Evolutionary conservation across 495 filamentous ascomycete species (phyloP), one percentile per base, ranked within the genome.

Genomic region (Haplographium delicatum): DNA sequence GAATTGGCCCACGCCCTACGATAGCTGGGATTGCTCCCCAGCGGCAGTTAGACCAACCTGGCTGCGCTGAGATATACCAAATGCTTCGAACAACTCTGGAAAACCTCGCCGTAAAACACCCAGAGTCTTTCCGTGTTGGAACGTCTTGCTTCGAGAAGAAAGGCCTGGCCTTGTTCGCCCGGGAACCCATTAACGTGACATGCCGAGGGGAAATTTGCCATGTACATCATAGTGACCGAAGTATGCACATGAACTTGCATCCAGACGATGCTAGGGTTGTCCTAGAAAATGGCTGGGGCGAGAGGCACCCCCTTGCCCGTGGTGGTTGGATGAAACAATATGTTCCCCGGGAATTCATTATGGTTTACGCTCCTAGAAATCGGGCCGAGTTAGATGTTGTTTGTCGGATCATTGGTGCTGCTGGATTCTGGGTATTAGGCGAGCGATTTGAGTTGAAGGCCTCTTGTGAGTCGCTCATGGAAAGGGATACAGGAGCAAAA

Each of bases 221-320:
- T 66, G 72, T 88, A 8, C 90, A 96, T 63, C 72, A 75, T 6
- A 75, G 72, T 38, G 90, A 96, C 50, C 73, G 81, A 47, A 85
- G 80, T 5, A 68, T 90, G 71, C 90, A 96, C 65, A 60, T 91
- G 57, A 80, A 79, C 11, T 68, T 95, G 19, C 81, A 90, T 48
- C 87, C 88, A 1, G 79, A 83, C 23, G 90, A 96, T 65, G 86
- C 85, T 37, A 81, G 74, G 61, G 74, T 82, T 56, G 73, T 95
- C 16, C 68, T 95, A 27, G 82, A 89, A 50, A 80, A 79, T 35
- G 86, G 89, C 16, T 95, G 88, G 89, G 90, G 86, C n/a, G 79
- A 95, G 65, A 72, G 89, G n/a, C 89, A 95, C 66, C 86, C 86
- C 1, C 73, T 95, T 52, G 82, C 86, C 2, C 81, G 82, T 51